Evolutionary conservation across 2,329 filamentous ascomycete genomes (phyloP).

Genomic region (Aspergillus thermomutatus): DNA sequence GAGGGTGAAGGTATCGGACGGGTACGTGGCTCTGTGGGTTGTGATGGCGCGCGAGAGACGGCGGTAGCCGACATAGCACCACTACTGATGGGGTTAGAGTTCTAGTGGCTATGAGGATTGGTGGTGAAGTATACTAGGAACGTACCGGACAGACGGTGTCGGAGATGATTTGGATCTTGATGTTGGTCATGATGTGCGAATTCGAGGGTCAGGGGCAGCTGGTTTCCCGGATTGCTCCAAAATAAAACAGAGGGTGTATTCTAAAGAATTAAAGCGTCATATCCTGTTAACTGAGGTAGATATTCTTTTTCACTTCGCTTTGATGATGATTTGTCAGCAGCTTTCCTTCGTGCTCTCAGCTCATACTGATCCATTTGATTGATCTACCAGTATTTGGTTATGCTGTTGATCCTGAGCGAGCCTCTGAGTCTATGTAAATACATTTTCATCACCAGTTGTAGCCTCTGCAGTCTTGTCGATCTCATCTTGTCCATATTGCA

Average conservation of each 20-base stretch:
- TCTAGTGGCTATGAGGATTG: neutral
- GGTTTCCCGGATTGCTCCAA: neutral
- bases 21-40: slow-evolving; percentile 61
- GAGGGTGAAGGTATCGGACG: slow-evolving; percentile 68
- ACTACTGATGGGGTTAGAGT: slow-evolving; percentile 16
- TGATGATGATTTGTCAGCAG: neutral
- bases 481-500: too few species aligned
- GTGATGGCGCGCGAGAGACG: slow-evolving; percentile 70
- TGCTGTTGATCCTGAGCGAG: neutral
- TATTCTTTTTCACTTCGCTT: neutral
- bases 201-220: neutral
- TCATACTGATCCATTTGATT: neutral
- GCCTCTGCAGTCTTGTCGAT: neutral
- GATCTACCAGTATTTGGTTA: slow-evolving; percentile 3
- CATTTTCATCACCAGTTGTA: neutral
- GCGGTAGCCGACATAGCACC: slow-evolving; percentile 77
- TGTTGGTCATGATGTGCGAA: slow-evolving; percentile 61
- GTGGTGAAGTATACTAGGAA: neutral
- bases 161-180: slow-evolving; percentile 74
- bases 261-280: neutral
- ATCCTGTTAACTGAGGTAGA: neutral
- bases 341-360: neutral
- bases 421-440: too few species aligned
- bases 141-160: slow-evolving; percentile 71
- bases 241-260: neutral